Base-by-base conservation (phyloP, 2,329 filamentous ascomycete species). In the Myotisia sp. region DNA sequence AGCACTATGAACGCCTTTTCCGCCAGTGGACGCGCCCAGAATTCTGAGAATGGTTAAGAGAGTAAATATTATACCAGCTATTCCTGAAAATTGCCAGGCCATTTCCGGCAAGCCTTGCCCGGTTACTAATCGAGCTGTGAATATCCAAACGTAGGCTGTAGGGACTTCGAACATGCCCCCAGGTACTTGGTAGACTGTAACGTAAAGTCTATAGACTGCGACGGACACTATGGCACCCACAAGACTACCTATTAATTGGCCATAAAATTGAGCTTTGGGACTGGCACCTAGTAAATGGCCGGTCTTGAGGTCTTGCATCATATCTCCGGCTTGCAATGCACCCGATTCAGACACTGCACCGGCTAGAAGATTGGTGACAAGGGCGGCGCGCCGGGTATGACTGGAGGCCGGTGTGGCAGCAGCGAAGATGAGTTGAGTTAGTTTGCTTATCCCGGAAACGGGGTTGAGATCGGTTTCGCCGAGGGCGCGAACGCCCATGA, bases 281-380 rank as follows among this genome's bases (percentile, higher is more conserved):
- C 84, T 81, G 1, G 90, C 90, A 7, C 87, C 86, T 1, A 98
- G 70, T 0, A 98, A 63, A 55, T 98, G 86, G 0, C 90, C 90
- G 0, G 90, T 94, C 56, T 98, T 98, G 19, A 98, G 70, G 53
- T 98, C 90, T 54, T 98, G 90, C 71, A 98, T 82, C 36, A 98
- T 73, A 55, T 98, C 90, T 6, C 90, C 90, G 2, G 90, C 87
- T 62, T 98, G 90, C 3, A 95, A 65, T 3, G 90, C 90, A 4
- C 90, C 80, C 3, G 77, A 75, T 55, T 86, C 80, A 7, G 74
- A 79, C 19, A 98, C 77, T 0, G 90, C 90, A 6, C 90, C 90
- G 0, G 87, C 90, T 5, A 98, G 75, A 2, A 98, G 71, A 52
- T 98, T 98, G 52, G 94, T 92, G 37, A 93, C 69, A n/a, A 98